A percentile compares a stretch with the other conserved stretches of the same genome.
Evolutionary conservation across 495 filamentous ascomycete species (phyloP).

Genomic region (Podospora australis): DNA sequence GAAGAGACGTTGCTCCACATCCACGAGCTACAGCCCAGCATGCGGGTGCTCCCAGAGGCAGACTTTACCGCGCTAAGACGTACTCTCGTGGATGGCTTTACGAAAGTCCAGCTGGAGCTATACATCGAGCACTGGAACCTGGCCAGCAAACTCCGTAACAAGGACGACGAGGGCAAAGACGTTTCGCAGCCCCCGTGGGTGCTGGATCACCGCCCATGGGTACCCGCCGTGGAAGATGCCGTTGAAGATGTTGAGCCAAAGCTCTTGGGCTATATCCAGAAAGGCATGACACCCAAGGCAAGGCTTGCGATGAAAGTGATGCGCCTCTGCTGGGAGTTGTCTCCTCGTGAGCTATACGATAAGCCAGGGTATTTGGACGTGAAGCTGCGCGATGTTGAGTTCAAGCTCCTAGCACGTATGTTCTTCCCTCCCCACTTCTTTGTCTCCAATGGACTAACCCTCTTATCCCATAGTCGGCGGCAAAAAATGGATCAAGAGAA

Average conservation of each 20-base stretch:
- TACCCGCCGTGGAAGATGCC: constrained; percentile 15
- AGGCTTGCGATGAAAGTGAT: constrained; percentile 32
- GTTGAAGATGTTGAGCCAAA: constrained; percentile 4
- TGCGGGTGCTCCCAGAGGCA: constrained; percentile 21
- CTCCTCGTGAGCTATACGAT: constrained; percentile 21
- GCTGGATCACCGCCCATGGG: constrained; percentile 23
- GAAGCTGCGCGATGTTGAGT: constrained; percentile 26
- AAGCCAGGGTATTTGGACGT: constrained; percentile 28
- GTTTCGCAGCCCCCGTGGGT: constrained; percentile 22
- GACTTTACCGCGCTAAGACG: constrained; percentile 35
- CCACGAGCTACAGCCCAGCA: constrained; percentile 33
- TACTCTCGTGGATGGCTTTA: constrained; percentile 36
- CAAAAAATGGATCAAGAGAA: constrained; percentile 25
- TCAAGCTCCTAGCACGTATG: constrained; percentile 34
- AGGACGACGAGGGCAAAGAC: neutral
- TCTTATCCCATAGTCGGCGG: constrained; percentile 23
- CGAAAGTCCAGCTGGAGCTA: constrained; percentile 30
- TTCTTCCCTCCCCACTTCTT: neutral
- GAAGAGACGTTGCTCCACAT: constrained; percentile 38
- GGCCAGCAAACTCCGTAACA: neutral
- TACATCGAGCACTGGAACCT: constrained; percentile 26
- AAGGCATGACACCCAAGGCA: constrained; percentile 23
- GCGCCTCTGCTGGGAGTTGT: constrained; percentile 38
- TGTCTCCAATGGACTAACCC: neutral
- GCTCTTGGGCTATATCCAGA: constrained; percentile 22